Percentiles rank a stretch among this genome's conserved stretches.
Evolutionary conservation across 352 stramenopile species (phyloP).

Genomic region (Globisporangium megalacanthum): DNA sequence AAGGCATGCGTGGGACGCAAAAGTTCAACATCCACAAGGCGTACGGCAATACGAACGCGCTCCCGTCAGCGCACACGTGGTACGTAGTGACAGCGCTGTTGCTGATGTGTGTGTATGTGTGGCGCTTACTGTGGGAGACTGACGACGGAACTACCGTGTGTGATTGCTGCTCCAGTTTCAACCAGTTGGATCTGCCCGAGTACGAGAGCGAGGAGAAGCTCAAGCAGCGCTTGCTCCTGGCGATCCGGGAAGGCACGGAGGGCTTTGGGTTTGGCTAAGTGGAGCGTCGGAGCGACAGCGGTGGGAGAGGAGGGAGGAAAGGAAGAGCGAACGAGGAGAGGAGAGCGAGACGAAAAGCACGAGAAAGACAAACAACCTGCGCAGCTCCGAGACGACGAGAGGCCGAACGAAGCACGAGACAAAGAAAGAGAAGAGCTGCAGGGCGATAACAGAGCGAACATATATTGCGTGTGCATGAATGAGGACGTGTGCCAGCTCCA

Average conservation of each 20-base stretch:
- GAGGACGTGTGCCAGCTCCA: too few species aligned
- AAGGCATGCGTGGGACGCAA: constrained; percentile 98
- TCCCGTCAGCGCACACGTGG: constrained; percentile 97
- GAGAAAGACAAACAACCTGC: too few species aligned
- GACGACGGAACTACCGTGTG: neutral
- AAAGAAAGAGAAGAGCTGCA: too few species aligned
- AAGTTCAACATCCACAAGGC: constrained; percentile 99
- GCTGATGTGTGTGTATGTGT: neutral
- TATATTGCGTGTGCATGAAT: too few species aligned
- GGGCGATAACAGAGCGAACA: too few species aligned
- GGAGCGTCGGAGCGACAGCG: too few species aligned
- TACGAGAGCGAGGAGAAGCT: constrained; percentile 98
- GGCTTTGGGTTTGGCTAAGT: constrained; percentile 97
- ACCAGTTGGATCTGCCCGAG: constrained; percentile 97
- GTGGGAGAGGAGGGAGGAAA: too few species aligned
- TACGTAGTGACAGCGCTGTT: constrained; percentile 27
- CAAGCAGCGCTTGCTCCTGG: constrained; percentile 95
- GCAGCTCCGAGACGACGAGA: too few species aligned
- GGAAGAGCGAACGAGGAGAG: too few species aligned
- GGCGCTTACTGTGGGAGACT: neutral
- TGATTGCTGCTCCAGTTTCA: constrained; percentile 84
- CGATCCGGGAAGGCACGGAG: constrained; percentile 97
- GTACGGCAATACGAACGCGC: constrained; percentile 82
- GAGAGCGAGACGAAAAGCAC: too few species aligned
- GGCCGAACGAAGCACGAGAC: too few species aligned